Evolutionary conservation across 2,329 filamentous ascomycete species (phyloP), one percentile per base, ranked within the genome.

Genomic region (Elsinoe necatrix): DNA sequence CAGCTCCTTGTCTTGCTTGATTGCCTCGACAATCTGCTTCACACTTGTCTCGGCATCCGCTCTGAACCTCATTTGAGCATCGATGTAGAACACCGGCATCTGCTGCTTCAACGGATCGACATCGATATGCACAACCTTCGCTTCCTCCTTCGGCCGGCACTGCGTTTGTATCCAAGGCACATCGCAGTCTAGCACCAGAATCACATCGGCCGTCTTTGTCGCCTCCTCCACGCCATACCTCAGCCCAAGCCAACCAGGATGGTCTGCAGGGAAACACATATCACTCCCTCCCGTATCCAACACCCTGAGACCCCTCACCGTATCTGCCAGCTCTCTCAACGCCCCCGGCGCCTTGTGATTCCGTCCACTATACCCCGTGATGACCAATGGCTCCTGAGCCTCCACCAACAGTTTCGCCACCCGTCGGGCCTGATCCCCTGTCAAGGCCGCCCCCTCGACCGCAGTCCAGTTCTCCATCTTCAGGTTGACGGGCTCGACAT

Each of bases 161-260:
- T 83, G 82, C 0, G 89, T 93, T n/a, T 85, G 84, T 56, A 96
- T 90, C 89, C 90, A 96, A 0, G 91, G 91, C 0, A 95, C 89
- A 66, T 96, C 91, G 61, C 89, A 95, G 69, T 96, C 87, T 21
- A 95, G 67, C 1, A 95, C 85, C 0, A 96, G 63, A 58, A 96
- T 95, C 9, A 89, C 81, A 68, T 96, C 92, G 0, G 91, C 89
- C 0, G 82, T 82, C 58, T 77, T 80, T 67, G 95, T 87, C 41
- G 78, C 76, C 1, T 87, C 82, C 54, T 95, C 86, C 2, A 80
- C 77, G 2, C 89, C 89, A 63, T 84, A 95, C 42, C 83, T 79
- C 54, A 93, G 69, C 1, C 91, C 73, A 1, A 78, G 69, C 75
- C 75, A 78, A 5, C 69, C 75, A 2, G 73, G 81, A 63, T 90